phyloP scores from a whole-genome alignment of 768 basidiomycete genomes.

The Leccinum olivaceopallidum region DNA sequence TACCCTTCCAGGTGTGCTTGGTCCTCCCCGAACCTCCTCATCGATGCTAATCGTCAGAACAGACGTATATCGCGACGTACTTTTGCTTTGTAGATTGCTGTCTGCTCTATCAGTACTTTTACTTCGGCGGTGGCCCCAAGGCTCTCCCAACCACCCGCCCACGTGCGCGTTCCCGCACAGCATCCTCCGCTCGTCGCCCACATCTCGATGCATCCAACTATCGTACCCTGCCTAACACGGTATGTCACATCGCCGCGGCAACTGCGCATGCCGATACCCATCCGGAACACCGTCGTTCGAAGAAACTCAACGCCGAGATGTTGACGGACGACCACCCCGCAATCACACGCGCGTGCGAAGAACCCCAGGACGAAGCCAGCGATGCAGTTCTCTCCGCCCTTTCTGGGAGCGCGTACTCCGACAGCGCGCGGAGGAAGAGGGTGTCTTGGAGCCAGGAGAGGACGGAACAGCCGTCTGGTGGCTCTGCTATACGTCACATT shows the following conservation, averaged over 20 bases:
- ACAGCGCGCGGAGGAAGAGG: slow-evolving; percentile 55
- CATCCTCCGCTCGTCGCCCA: slow-evolving; percentile 44
- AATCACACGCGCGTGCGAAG: slow-evolving; percentile 24
- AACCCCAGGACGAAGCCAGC: slow-evolving; percentile 43
- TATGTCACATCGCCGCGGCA: slow-evolving; percentile 70
- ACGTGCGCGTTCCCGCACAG: slow-evolving; percentile 44
- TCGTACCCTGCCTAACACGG: slow-evolving; percentile 66
- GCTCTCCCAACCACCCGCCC: slow-evolving; percentile 37
- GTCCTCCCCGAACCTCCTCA: slow-evolving; percentile 1
- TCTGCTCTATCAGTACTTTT: slow-evolving; percentile 78
- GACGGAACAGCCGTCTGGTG: slow-evolving; percentile 43
- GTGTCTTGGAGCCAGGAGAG: slow-evolving; percentile 77
- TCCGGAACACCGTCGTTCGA: slow-evolving; percentile 35
- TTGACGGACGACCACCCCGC: slow-evolving; percentile 21
- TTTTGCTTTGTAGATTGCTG: slow-evolving; percentile 82
- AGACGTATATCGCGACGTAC: slow-evolving; percentile 92
- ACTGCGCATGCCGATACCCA: slow-evolving; percentile 61
- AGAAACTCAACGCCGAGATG: slow-evolving; percentile 27
- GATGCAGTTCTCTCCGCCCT: slow-evolving; percentile 57
- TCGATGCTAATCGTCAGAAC: slow-evolving; percentile 9
- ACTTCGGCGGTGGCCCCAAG: slow-evolving; percentile 53
- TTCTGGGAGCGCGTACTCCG: slow-evolving; percentile 79
- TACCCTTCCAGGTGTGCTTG: slow-evolving; percentile 84
- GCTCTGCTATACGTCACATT: slow-evolving; percentile 41
- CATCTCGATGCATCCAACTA: slow-evolving; percentile 64